Base-by-base conservation (phyloP, 129 eudicot species). In the Pulicaria dysenterica region DNA sequence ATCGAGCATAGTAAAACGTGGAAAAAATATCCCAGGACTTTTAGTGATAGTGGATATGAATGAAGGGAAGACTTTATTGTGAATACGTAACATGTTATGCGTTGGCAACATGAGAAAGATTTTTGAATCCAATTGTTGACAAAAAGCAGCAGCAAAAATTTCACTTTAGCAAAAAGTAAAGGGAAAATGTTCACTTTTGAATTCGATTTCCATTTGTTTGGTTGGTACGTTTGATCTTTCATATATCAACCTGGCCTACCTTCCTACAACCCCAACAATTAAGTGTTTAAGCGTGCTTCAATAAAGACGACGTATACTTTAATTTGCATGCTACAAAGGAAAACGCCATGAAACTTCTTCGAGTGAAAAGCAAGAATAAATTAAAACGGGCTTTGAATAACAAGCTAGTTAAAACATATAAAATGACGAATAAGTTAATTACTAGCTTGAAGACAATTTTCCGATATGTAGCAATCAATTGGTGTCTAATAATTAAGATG, bases 91-190 rank as follows among this genome's bases (percentile, higher is more conserved):
- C 24, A 42, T n/a, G n/a, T n/a, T n/a, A n/a, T n/a, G n/a, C n/a
- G 55, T 60, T 77, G 65, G 12, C 81, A 77, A 70, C 76, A 70
- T 77, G 40, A 31, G 64, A 77, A 60, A 70, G 47, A 69, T 41
- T 55, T 47, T 76, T 13, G 6, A 3, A 15, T 70, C 72, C 58
- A 54, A 41, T 43, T 61, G 72, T 78, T 70, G 66, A 53, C 82
- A 3, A 51, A 77, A 78, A 24, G 64, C 31, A 60, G 34, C 40
- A 40, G 56, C 76, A 77, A 70, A 15, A 8, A 0, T 78, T 13
- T 34, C 59, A 78, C 82, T 78, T 78, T 78, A 58, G 19, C 36
- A 34, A 62, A 76, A 78, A 70, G 82, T 73, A 70, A 70, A 78
- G 51, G 50, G 36, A 44, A 77, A 62, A 62, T 19, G 6, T 45